Base-by-base conservation (phyloP, 768 basidiomycete genomes). In the Plicaturopsis crispa region DNA sequence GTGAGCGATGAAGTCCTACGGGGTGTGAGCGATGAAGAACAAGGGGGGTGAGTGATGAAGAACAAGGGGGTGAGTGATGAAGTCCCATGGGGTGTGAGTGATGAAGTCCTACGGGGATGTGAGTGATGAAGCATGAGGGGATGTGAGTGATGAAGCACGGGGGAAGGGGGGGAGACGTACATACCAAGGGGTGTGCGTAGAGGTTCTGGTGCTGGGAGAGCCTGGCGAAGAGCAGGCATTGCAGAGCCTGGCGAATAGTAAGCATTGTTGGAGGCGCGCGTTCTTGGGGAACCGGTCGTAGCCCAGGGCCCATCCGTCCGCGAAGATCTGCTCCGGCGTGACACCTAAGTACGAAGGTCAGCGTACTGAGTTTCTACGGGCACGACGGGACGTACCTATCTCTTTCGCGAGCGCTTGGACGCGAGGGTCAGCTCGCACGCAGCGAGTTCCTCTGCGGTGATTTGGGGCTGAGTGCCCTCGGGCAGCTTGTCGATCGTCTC, bases 261-360 rank as follows among this genome's bases (percentile, higher is more conserved):
- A 56, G 4, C 78, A 88, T 53, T 93, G 91, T 51, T 93, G 90
- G 19, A 93, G 63, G 20, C 84, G 74, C 33, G 65, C 63, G 11
- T 60, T 57, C 35, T 72, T 64, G 0, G 86, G 82, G 67, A 93
- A 96, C 12, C 92, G 80, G 47, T 96, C 92, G 46, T 82, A 86
- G 26, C 92, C 92, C 44, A 96, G 80, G 0, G 84, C 75, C 92
- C 92, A 96, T 3, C 90, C 89, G 44, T 91, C 90, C 33, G 82
- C 81, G 41, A 57, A 67, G 7, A 90, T 75, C 54, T 89, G 77
- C 21, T 88, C 68, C 3, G 80, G 76, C 5, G 66, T 54, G 35
- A 89, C 57, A 14, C 84, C 84, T 86, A 54, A 1, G 46, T 20
- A 13, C n/a, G n/a, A n/a, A 8, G n/a, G n/a, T 24, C 23, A 26